Conservation (phyloP, 2,329 filamentous ascomycete genomes). For the Furcasterigmium sp. region DNA sequence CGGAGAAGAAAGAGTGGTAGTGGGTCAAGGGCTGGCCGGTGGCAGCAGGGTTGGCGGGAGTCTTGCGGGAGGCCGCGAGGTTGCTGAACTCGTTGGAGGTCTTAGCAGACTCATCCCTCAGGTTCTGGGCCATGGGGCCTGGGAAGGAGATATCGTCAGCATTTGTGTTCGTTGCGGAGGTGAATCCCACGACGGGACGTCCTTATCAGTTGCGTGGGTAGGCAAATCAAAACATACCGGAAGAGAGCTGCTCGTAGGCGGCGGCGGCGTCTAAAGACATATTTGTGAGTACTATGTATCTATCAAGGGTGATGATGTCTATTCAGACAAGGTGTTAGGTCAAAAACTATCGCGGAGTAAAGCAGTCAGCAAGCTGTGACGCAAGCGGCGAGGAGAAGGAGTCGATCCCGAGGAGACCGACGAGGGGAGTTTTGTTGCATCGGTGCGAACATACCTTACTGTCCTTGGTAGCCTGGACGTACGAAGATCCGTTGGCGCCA, state of each 20-base stretch:
- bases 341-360: slow-evolving; percentile 23
- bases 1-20: slow-evolving; percentile 67
- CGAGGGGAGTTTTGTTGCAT: background rate
- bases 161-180: background rate
- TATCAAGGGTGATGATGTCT: background rate
- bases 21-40: slow-evolving; percentile 61
- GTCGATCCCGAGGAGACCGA: background rate
- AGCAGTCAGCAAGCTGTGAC: slow-evolving; percentile 19
- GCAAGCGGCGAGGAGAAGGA: background rate
- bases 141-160: slow-evolving; percentile 11
- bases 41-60: slow-evolving; percentile 46
- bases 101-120: slow-evolving; percentile 51
- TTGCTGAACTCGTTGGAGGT: slow-evolving; percentile 51
- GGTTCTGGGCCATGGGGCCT: slow-evolving; percentile 56
- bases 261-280: slow-evolving; percentile 38
- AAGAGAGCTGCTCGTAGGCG: slow-evolving; percentile 42
- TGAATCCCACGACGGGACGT: background rate
- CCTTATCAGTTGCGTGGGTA: background rate
- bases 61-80: slow-evolving; percentile 51
- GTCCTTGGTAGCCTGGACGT: slow-evolving; percentile 41
- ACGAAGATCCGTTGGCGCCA: slow-evolving; percentile 40
- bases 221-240: slow-evolving; percentile 30
- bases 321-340: slow-evolving; percentile 9
- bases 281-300: slow-evolving; percentile 23
- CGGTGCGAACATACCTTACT: slow-evolving; percentile 42